phyloP scores from a whole-genome alignment of 257 asterid species.

The Nicotiana paniculata region DNA sequence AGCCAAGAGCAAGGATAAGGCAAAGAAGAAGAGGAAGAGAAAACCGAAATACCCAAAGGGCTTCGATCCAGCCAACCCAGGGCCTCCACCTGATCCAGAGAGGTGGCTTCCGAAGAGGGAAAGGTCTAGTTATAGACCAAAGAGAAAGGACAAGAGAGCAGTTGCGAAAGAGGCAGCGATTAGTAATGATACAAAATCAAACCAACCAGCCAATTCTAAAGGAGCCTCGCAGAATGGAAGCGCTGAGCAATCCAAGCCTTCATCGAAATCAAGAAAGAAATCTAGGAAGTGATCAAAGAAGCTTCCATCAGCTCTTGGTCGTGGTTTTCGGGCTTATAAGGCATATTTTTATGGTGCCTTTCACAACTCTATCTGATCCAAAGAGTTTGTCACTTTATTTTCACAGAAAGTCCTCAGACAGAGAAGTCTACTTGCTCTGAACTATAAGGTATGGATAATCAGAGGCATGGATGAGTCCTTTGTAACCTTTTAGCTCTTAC shows the following conservation, averaged over 20 bases:
- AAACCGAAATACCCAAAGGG: slow-evolving; percentile 90
- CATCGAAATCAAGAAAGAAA: slow-evolving; percentile 68
- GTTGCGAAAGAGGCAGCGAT: slow-evolving; percentile 53
- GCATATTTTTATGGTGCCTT: neutral
- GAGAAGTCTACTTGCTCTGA: neutral
- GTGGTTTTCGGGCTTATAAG: neutral
- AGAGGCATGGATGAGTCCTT: neutral
- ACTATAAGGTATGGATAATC: neutral
- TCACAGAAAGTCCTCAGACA: neutral
- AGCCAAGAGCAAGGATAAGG: slow-evolving; percentile 60
- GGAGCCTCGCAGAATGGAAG: slow-evolving; percentile 41
- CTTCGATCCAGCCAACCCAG: slow-evolving; percentile 81
- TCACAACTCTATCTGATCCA: neutral
- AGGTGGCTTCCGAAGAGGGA: slow-evolving; percentile 94
- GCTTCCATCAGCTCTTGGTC: neutral
- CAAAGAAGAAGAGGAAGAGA: slow-evolving; percentile 86
- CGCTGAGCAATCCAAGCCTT: slow-evolving; percentile 44
- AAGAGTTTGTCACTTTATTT: neutral
- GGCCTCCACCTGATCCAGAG: slow-evolving; percentile 91
- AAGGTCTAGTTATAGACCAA: slow-evolving; percentile 77
- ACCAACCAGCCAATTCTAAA: slow-evolving; percentile 41
- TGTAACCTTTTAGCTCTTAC: neutral
- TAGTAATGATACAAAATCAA: slow-evolving; percentile 32
- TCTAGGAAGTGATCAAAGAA: slow-evolving; percentile 41
- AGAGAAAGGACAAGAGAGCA: slow-evolving; percentile 85